Percentiles rank a stretch among this genome's conserved stretches.
These are phyloP conservation scores for Puccinia polysora DNA, from an alignment of 1,284 basidiomycete genomes.

Conservation along the genomic window DNA sequence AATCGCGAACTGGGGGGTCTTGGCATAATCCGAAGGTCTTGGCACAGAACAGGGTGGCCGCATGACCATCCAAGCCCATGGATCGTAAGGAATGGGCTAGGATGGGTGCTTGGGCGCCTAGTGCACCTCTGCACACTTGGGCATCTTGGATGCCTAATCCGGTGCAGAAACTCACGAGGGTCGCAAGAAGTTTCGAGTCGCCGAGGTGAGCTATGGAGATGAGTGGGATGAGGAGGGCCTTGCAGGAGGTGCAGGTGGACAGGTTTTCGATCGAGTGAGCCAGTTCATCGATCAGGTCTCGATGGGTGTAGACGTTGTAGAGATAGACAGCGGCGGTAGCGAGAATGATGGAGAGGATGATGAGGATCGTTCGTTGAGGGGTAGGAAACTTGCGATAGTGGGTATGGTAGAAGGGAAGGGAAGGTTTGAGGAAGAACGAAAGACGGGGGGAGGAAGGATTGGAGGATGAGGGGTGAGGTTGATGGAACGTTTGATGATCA, in stretches of 20 bases:
- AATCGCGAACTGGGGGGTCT: conserved; percentile 50
- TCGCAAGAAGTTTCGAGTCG: conserved; percentile 14
- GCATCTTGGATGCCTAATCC: conserved; percentile 51
- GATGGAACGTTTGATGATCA: too few species aligned
- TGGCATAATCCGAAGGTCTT: conserved; percentile 60
- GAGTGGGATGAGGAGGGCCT: conserved; percentile 35
- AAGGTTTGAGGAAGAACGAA: background rate
- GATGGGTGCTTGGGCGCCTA: conserved; percentile 60
- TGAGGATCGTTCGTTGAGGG: conserved; percentile 3
- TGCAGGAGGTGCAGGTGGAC: conserved; percentile 38
- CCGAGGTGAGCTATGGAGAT: conserved; percentile 42
- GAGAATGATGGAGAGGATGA: conserved; percentile 9
- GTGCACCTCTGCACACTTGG: conserved; percentile 61
- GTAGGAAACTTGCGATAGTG: conserved; percentile 27
- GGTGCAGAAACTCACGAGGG: conserved; percentile 40
- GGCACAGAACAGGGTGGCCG: conserved; percentile 61
- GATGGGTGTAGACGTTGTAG: conserved; percentile 16
- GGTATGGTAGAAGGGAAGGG: conserved; percentile 14
- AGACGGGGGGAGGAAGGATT: background rate
- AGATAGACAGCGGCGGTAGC: conserved; percentile 24
- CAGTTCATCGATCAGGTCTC: conserved; percentile 33
- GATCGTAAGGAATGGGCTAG: conserved; percentile 60
- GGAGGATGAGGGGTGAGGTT: background rate
- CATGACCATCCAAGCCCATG: conserved; percentile 57
- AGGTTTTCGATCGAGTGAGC: conserved; percentile 39